These are phyloP conservation scores for Protea cynaroides DNA, from an alignment of 164 flowering plant genomes.

Conservation along the genomic window DNA sequence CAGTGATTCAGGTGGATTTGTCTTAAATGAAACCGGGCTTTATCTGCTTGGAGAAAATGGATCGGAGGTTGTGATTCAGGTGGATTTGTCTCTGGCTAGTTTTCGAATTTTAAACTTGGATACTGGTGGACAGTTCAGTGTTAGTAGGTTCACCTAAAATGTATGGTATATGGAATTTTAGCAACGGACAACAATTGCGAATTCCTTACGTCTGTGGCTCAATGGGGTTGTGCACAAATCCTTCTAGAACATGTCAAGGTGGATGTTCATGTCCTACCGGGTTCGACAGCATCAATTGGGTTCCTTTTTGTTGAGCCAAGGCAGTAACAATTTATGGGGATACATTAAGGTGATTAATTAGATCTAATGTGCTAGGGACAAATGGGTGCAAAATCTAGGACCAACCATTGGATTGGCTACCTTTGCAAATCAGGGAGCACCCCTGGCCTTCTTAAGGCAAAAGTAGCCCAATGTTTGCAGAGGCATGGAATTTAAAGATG, in stretches of 20 bases:
- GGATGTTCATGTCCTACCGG: slow-evolving; percentile 57
- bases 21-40: slow-evolving; percentile 52
- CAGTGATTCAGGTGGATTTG: too few species aligned
- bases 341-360: slow-evolving; percentile 38
- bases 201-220: slow-evolving; percentile 56
- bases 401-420: too few species aligned
- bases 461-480: too few species aligned
- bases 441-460: too few species aligned
- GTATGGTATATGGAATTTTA: slow-evolving; percentile 26
- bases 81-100: slow-evolving; percentile 30
- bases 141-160: slow-evolving; percentile 31
- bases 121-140: slow-evolving; percentile 37
- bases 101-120: slow-evolving; percentile 51
- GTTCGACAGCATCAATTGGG: slow-evolving; percentile 42
- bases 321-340: slow-evolving; percentile 31
- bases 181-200: slow-evolving; percentile 48
- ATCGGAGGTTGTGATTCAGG: slow-evolving; percentile 41
- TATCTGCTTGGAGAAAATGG: slow-evolving; percentile 40
- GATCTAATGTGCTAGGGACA: slow-evolving; percentile 4
- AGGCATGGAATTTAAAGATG: too few species aligned
- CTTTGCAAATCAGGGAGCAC: too few species aligned
- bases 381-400: background rate
- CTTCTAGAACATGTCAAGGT: slow-evolving; percentile 15
- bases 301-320: slow-evolving; percentile 46
- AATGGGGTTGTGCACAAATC: slow-evolving; percentile 51